Conservation (phyloP, 1,284 basidiomycete genomes). For the Paramarasmius palmivorus region DNA sequence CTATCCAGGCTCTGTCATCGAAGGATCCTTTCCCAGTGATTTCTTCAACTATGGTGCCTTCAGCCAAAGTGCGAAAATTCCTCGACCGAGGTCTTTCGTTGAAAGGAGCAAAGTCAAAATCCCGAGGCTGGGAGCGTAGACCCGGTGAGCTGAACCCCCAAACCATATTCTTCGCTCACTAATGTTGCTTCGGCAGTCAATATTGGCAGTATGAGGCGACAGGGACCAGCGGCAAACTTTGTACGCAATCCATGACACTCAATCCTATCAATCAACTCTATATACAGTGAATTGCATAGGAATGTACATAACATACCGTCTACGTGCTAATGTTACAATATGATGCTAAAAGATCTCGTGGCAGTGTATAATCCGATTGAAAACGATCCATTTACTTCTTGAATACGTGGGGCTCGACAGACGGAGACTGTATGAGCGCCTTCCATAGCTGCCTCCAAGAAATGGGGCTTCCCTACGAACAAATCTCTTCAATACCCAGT, state of each 20-base stretch:
- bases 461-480: conserved; percentile 64
- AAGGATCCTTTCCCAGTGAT: conserved; percentile 13
- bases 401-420: conserved; percentile 60
- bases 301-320: background rate
- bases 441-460: conserved; percentile 78
- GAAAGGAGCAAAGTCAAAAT: conserved; percentile 29
- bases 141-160: conserved; percentile 30
- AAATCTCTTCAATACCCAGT: conserved; percentile 5
- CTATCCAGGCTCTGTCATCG: conserved; percentile 28
- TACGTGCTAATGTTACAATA: background rate
- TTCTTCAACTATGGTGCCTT: conserved; percentile 22
- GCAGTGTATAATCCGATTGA: background rate
- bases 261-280: conserved; percentile 21
- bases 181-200: conserved; percentile 24
- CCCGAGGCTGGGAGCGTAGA: conserved; percentile 43
- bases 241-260: conserved; percentile 24
- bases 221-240: conserved; percentile 31
- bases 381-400: conserved; percentile 31
- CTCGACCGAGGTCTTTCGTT: conserved; percentile 28
- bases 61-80: conserved; percentile 24
- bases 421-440: conserved; percentile 47
- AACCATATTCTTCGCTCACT: background rate
- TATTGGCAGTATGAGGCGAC: conserved; percentile 29
- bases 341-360: background rate
- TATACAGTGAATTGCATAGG: conserved; percentile 23